These are phyloP conservation scores for Aspergillus caelatus DNA, from an alignment of 2,329 filamentous ascomycete genomes.

Conservation along the genomic window DNA sequence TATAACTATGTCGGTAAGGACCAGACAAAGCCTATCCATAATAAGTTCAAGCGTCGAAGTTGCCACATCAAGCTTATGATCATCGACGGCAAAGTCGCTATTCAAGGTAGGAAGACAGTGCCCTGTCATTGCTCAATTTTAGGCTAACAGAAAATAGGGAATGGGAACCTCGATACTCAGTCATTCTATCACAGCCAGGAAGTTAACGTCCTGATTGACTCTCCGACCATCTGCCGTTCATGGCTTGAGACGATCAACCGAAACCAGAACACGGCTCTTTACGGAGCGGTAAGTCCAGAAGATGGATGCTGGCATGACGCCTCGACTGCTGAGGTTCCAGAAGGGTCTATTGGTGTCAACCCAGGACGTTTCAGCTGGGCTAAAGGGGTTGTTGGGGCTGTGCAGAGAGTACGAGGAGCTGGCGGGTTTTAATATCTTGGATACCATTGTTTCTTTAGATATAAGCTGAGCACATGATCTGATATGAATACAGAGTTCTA, in stretches of 20 bases:
- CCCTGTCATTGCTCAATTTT: not conserved
- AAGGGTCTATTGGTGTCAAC: slow-evolving; percentile 56
- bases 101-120: slow-evolving; percentile 54
- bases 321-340: slow-evolving; percentile 48
- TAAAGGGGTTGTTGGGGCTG: slow-evolving; percentile 59
- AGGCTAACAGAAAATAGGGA: slow-evolving; percentile 46
- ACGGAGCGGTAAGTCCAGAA: slow-evolving; percentile 55
- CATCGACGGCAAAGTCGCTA: slow-evolving; percentile 67
- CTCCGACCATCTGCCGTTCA: slow-evolving; percentile 58
- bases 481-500: not conserved
- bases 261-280: slow-evolving; percentile 68
- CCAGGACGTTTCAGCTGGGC: slow-evolving; percentile 61
- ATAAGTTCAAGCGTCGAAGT: slow-evolving; percentile 65
- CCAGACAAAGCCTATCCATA: slow-evolving; percentile 67
- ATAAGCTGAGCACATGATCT: not conserved
- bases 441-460: not conserved
- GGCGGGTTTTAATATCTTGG: slow-evolving; percentile 52
- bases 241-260: slow-evolving; percentile 66
- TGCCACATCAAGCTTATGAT: slow-evolving; percentile 81
- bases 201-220: slow-evolving; percentile 75
- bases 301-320: slow-evolving; percentile 67
- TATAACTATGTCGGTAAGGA: slow-evolving; percentile 76
- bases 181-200: slow-evolving; percentile 79
- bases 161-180: slow-evolving; percentile 80
- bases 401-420: slow-evolving; percentile 60